Evolutionary conservation across 2,329 filamentous ascomycete genomes (phyloP), one percentile per base, ranked within the genome.

Genomic region (Incumbomyces lentus): DNA sequence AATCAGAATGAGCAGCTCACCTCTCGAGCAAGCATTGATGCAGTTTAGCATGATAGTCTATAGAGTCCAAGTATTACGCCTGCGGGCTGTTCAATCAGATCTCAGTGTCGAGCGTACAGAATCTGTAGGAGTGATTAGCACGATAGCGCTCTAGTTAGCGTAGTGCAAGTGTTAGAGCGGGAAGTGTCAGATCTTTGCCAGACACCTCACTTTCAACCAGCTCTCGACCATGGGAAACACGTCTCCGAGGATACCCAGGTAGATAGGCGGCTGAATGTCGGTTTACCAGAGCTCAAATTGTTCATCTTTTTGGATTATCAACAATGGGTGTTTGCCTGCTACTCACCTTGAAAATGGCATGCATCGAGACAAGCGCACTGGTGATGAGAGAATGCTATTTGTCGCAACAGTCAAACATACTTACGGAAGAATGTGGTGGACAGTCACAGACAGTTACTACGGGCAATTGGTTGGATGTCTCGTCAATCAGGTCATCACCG

Each of bases 1-100:
- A 98, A 98, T 64, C 95, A 95, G 73, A 95, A 96, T 60, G 92
- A 98, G 70, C 87, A 94, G 64, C 72, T 98, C 51, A 87, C 75
- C 14, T 87, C 79, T 22, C 72, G 84, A 58, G 84, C 84, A 19
- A 79, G 75, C 53, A 86, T 89, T 73, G 84, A 89, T 64, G 82
- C 83, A 16, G 76, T 89, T 11, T 86, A 70, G 64, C 31, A 18
- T 10, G 32, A 10, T 8, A 17, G 14, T 12, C 7, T 43, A 16
- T 17, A n/a, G n/a, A 32, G 11, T 18, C 16, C 16, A 30, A 36
- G 7, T 5, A 26, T 26, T 8, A 26, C 22, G 22, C 22, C 8
- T 4, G 8, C 8, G 22, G 22, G 22, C 22, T 26, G 22, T 26
- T 26, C 8, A 4, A 26, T 26, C 8, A 26, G 22, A 26, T 8